Base-by-base conservation (phyloP, 2,329 filamentous ascomycete species). In the Curvularia verruculosa region DNA sequence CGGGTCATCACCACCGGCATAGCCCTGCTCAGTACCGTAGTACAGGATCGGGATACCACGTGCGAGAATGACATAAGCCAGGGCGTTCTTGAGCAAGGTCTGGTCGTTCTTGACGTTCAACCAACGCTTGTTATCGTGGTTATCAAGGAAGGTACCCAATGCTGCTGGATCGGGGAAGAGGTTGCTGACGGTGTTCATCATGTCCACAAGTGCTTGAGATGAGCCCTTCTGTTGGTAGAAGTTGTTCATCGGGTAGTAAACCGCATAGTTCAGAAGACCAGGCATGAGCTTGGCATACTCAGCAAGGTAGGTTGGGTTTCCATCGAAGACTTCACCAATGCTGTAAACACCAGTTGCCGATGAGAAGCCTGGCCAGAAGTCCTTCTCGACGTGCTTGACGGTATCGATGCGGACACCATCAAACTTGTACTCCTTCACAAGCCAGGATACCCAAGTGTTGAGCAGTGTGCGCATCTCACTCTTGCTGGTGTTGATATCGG, bases 401-500 rank as follows among this genome's bases (percentile, higher is more conserved):
- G 84, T 86, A 60, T 88, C 85, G 63, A 87, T 83, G 31, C 85
- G 83, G 10, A 87, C 76, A 2, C 85, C 84, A 67, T 86, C 85
- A 46, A 76, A 74, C 4, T 46, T 46, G 60, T 72, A 74, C 41
- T 74, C 67, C 13, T 58, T 65, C 3, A 71, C 64, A 10, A 74
- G 70, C 66, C 65, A 73, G 5, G 58, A 62, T 34, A 75, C 62
- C 72, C 72, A 75, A 23, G 62, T 66, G 29, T 74, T 65, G 21
- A 63, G 58, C 4, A 73, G 40, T 1, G 56, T 62, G 4, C 65
- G 64, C 45, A 73, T 65, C 23, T 67, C 64, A 18, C 68, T 58
- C 13, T 57, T 63, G 24, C 61, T 44, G 1, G 72, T 74, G 54
- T 75, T 61, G 26, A 74, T 23, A 41, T 75, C 72, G 4, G 71